phyloP scores from a whole-genome alignment of 805 yeast species.

The Suhomyces pyralidae region DNA sequence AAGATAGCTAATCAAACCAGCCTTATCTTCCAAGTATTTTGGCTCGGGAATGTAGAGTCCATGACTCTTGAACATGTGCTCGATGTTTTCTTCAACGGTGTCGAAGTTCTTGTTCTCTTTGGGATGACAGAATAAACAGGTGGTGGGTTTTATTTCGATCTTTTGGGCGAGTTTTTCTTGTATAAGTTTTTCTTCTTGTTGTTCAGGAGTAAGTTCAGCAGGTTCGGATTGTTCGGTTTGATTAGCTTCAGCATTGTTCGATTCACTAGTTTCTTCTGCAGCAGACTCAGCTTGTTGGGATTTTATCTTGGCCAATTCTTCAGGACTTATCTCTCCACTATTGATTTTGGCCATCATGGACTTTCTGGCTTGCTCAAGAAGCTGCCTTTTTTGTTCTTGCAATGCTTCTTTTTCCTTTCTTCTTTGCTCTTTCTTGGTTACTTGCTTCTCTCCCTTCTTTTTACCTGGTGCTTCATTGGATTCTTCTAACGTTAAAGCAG shows the following conservation, averaged over 20 bases:
- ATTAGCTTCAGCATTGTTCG: background rate
- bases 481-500: constrained; percentile 13
- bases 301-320: constrained; percentile 6
- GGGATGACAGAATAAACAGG: constrained; percentile 50
- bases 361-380: constrained; percentile 46
- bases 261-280: constrained; percentile 3
- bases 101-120: constrained; percentile 31
- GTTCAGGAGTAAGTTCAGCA: constrained; percentile 19
- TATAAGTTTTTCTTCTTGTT: constrained; percentile 41
- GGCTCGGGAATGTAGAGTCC: constrained; percentile 89
- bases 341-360: constrained; percentile 34
- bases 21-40: constrained; percentile 60
- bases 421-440: constrained; percentile 51
- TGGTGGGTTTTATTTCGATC: constrained; percentile 46
- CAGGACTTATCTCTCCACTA: constrained; percentile 14
- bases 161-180: constrained; percentile 44
- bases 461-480: constrained; percentile 14
- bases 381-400: constrained; percentile 45
- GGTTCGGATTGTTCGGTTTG: background rate
- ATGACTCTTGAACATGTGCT: constrained; percentile 75
- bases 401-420: constrained; percentile 49
- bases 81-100: constrained; percentile 44
- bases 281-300: background rate
- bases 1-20: constrained; percentile 71
- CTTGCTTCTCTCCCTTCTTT: constrained; percentile 24